These are phyloP conservation scores for Phylloporus sp. DNA, from an alignment of 768 basidiomycete species.

Conservation along the genomic window DNA sequence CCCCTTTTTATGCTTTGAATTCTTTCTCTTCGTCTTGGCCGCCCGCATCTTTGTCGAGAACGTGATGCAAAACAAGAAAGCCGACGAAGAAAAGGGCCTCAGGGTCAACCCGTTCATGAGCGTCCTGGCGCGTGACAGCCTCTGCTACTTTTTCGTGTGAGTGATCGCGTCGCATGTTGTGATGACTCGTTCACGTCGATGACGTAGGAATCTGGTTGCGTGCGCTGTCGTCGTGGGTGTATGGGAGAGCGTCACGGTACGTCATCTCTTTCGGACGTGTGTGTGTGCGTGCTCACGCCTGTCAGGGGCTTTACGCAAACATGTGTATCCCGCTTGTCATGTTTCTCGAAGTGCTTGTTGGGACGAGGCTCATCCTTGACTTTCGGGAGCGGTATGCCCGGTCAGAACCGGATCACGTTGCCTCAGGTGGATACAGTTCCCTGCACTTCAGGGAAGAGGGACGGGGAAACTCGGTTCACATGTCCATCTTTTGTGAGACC, in stretches of 20 bases:
- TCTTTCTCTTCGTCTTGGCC: slow-evolving; percentile 22
- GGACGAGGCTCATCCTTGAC: slow-evolving; percentile 29
- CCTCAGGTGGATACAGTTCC: slow-evolving; percentile 11
- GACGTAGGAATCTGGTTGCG: slow-evolving; percentile 21
- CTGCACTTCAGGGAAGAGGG: slow-evolving; percentile 13
- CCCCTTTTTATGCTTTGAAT: slow-evolving; percentile 30
- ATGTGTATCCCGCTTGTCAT: slow-evolving; percentile 30
- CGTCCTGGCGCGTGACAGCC: slow-evolving; percentile 27
- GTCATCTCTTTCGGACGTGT: background rate
- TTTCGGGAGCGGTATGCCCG: slow-evolving; percentile 29
- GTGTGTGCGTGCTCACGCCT: background rate
- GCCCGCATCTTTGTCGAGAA: slow-evolving; percentile 14
- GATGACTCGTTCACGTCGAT: background rate
- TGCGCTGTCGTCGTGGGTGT: slow-evolving; percentile 26
- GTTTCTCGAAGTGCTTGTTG: slow-evolving; percentile 29
- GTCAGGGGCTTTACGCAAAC: too few relatives aligned
- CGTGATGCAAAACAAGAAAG: background rate
- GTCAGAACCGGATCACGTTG: slow-evolving; percentile 5
- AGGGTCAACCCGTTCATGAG: slow-evolving; percentile 19
- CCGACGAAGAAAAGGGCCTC: background rate
- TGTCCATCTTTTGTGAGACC: slow-evolving; percentile 12
- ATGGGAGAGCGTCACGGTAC: slow-evolving; percentile 24
- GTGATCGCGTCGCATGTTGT: background rate
- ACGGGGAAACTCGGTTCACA: background rate
- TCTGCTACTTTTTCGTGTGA: slow-evolving; percentile 32